Percentiles rank a stretch among this genome's conserved stretches.
These are phyloP conservation scores for Backusella mclennaniae DNA, from an alignment of 192 early-diverging fungal genomes.

Conservation along the genomic window DNA sequence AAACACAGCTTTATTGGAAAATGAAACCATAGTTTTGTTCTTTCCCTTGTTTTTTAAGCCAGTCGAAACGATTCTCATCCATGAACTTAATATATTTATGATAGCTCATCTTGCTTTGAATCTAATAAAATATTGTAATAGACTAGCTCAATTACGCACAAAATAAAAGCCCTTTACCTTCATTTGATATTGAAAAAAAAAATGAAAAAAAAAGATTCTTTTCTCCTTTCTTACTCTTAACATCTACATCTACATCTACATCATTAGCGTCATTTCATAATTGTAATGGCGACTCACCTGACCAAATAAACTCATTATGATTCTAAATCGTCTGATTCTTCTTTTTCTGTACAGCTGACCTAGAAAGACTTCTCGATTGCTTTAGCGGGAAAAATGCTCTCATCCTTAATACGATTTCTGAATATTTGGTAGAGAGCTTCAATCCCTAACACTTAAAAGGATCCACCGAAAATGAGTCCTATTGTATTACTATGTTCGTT, in stretches of 20 bases:
- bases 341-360: not conserved
- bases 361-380: not conserved
- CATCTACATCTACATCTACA: not conserved
- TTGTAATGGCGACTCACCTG: not conserved
- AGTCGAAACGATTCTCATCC: not conserved
- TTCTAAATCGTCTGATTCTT: not conserved
- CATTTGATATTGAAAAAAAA: too few relatives aligned
- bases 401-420: not conserved
- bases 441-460: not conserved
- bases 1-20: not conserved
- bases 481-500: not conserved
- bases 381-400: not conserved
- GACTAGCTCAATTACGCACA: not conserved
- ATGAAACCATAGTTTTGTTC: not conserved
- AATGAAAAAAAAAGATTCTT: not conserved
- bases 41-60: not conserved
- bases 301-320: not conserved
- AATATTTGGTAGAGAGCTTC: not conserved
- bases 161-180: too few relatives aligned
- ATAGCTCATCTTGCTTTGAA: not conserved
- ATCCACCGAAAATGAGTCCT: not conserved
- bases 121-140: not conserved
- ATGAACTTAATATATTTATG: not conserved
- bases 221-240: not conserved
- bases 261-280: not conserved